Percentiles rank a stretch among this genome's conserved stretches.
Evolutionary conservation across 164 flowering plant genomes (phyloP).

Genomic region (Piper betle): DNA sequence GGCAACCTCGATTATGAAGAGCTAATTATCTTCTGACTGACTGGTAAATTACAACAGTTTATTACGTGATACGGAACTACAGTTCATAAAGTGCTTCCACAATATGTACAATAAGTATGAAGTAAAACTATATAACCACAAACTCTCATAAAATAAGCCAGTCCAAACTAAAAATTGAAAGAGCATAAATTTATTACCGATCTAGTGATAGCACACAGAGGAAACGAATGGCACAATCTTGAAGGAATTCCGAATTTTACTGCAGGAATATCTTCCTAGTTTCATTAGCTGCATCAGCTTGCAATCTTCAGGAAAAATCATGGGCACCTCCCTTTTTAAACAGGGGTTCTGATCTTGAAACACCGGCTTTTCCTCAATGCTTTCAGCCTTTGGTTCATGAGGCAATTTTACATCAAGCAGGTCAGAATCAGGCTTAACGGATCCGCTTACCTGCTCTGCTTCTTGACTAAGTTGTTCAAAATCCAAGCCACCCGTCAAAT

Average conservation of each 20-base stretch:
- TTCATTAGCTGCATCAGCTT: conserved; percentile 54
- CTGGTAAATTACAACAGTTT: no score
- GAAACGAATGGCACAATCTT: conserved; percentile 91
- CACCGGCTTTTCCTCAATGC: conserved; percentile 9
- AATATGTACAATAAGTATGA: no score
- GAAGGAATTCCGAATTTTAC: conserved; percentile 85
- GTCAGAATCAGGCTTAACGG: conserved; percentile 43
- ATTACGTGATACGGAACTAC: no score
- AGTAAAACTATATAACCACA: no score
- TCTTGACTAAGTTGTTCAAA: conserved; percentile 20
- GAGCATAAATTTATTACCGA: conserved; percentile 38
- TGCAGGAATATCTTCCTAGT: conserved; percentile 64
- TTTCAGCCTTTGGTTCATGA: conserved; percentile 16
- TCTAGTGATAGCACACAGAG: conserved; percentile 80
- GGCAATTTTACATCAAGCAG: conserved; percentile 10
- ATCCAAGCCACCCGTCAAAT: conserved; percentile 14
- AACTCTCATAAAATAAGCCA: neutral
- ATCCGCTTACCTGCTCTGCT: conserved; percentile 21
- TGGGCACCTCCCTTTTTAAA: conserved; percentile 13
- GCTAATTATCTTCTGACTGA: no score
- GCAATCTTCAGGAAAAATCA: conserved; percentile 28
- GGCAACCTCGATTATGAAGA: no score
- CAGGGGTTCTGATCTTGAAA: conserved; percentile 16
- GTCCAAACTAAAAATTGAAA: neutral
- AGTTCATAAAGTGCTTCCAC: no score